Evolutionary conservation across 495 filamentous ascomycete genomes (phyloP), one percentile per base, ranked within the genome.

Genomic region (Xylaria acuta): DNA sequence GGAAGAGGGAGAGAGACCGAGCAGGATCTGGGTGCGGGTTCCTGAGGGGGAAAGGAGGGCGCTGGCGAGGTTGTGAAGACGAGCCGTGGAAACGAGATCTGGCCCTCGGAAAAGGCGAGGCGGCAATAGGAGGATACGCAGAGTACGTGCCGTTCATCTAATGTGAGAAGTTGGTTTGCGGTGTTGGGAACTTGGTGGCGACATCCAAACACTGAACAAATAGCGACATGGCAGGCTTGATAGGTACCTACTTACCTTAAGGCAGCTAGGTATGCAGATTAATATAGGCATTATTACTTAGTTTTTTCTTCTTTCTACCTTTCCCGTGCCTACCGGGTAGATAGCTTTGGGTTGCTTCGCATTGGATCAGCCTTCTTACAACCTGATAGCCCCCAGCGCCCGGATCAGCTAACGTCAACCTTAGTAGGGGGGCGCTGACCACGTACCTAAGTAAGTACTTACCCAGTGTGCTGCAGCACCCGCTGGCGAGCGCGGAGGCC

Each of bases 1-100:
- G 77, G 16, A 78, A 83, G 73, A 68, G 40, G 30, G 49, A 66
- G 14, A n/a, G 7, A 11, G 62, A n/a, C n/a, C 16, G 72, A 74
- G 72, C 73, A 70, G 54, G 75, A 74, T 67, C 73, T 72, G 76
- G 78, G 84, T 82, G 79, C 82, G 80, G 73, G 73, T 77, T 62
- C 75, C 80, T 34, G 79, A 82, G 54, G 75, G 79, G 78, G 78
- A 77, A 65, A 73, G 69, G 36, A 65, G 62, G 14, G 51, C 7
- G 53, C 16, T 47, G 43, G 43, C 69, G n/a, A 71, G 47, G 45
- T 30, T 71, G 59, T 71, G 36, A 54, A 64, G 59, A n/a, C 27
- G 56, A 59, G 56, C n/a, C n/a, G n/a, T n/a, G n/a, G n/a, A n/a
- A n/a, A n/a, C n/a, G n/a, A n/a, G n/a, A n/a, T n/a, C n/a, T n/a